Evolutionary conservation across 2,329 filamentous ascomycete species (phyloP).

Genomic region (Phyllosticta paracitricarpa): DNA sequence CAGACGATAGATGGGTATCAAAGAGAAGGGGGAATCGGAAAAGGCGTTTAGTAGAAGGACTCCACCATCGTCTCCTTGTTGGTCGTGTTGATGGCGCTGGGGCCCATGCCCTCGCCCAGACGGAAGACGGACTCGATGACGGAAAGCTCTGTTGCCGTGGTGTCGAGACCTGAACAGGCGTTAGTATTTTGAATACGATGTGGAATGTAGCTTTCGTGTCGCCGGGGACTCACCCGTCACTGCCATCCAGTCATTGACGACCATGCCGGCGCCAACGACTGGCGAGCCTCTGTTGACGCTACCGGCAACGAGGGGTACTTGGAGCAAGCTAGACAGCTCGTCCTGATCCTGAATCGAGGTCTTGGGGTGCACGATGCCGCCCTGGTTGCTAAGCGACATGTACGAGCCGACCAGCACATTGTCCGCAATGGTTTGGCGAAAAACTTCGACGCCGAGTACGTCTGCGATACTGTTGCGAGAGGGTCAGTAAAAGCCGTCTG

Average conservation of each 20-base stretch:
- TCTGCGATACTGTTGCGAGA: slow-evolving; percentile 58
- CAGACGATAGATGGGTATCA: neutral
- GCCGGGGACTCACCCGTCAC: slow-evolving; percentile 49
- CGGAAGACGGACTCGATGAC: slow-evolving; percentile 95
- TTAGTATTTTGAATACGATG: neutral
- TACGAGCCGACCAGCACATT: slow-evolving; percentile 95
- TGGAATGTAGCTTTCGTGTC: neutral
- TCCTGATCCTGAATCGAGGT: slow-evolving; percentile 97
- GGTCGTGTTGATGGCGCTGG: slow-evolving; percentile 66
- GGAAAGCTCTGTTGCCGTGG: slow-evolving; percentile 92
- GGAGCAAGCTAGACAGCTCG: slow-evolving; percentile 83
- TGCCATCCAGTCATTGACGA: slow-evolving; percentile 95
- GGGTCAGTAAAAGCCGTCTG: neutral
- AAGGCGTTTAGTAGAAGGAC: slow-evolving; percentile 72
- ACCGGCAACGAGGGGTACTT: slow-evolving; percentile 91
- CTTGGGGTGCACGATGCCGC: slow-evolving; percentile 94
- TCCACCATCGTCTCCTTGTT: slow-evolving; percentile 99
- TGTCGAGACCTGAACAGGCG: slow-evolving; percentile 57
- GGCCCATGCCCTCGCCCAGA: slow-evolving; percentile 72
- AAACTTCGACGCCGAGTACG: slow-evolving; percentile 79
- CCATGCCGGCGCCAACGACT: slow-evolving; percentile 94
- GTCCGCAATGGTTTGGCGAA: slow-evolving; percentile 89
- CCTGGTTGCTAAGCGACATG: slow-evolving; percentile 93
- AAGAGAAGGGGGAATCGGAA: neutral
- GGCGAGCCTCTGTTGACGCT: slow-evolving; percentile 86